A percentile compares a stretch with the other conserved stretches of the same genome.
phyloP scores from a whole-genome alignment of 2,329 filamentous ascomycete genomes.

The Laburnicola sp. region DNA sequence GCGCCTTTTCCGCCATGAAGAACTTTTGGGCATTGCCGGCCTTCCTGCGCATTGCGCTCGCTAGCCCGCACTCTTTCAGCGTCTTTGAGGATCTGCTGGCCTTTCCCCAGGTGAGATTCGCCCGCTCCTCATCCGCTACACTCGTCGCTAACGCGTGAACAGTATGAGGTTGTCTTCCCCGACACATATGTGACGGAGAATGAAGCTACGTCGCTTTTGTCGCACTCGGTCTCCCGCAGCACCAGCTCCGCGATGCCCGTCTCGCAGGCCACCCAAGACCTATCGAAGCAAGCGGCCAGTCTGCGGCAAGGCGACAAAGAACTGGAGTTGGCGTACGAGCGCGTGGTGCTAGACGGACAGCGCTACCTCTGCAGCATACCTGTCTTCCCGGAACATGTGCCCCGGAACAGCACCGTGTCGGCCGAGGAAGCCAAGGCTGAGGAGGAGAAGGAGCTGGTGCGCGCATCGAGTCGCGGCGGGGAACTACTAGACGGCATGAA shows the following conservation, averaged over 20 bases:
- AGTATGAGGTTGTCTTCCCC: constrained; percentile 82
- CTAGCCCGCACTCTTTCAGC: constrained; percentile 69
- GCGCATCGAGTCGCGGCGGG: constrained; percentile 76
- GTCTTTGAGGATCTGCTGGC: constrained; percentile 87
- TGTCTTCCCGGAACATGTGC: constrained; percentile 59
- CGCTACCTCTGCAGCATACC: constrained; percentile 87
- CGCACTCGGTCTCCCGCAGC: constrained; percentile 28
- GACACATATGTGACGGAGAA: constrained; percentile 71
- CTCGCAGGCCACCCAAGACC: constrained; percentile 42
- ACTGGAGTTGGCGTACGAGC: constrained; percentile 63
- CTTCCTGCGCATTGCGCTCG: constrained; percentile 53
- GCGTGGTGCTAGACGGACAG: constrained; percentile 70
- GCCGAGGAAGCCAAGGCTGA: constrained; percentile 70
- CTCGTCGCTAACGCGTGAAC: constrained; percentile 19
- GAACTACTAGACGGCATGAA: constrained; percentile 78
- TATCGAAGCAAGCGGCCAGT: constrained; percentile 31
- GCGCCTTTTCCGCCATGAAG: constrained; percentile 41
- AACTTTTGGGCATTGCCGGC: constrained; percentile 54
- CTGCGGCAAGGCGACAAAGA: constrained; percentile 21
- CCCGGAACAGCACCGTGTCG: constrained; percentile 65
- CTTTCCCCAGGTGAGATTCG: constrained; percentile 71
- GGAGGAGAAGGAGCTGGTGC: constrained; percentile 76
- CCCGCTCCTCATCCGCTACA: not conserved
- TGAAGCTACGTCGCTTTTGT: constrained; percentile 66
- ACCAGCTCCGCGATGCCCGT: constrained; percentile 30